These are phyloP conservation scores for Keithomyces neogunnii DNA, from an alignment of 2,329 filamentous ascomycete species.

Conservation along the genomic window DNA sequence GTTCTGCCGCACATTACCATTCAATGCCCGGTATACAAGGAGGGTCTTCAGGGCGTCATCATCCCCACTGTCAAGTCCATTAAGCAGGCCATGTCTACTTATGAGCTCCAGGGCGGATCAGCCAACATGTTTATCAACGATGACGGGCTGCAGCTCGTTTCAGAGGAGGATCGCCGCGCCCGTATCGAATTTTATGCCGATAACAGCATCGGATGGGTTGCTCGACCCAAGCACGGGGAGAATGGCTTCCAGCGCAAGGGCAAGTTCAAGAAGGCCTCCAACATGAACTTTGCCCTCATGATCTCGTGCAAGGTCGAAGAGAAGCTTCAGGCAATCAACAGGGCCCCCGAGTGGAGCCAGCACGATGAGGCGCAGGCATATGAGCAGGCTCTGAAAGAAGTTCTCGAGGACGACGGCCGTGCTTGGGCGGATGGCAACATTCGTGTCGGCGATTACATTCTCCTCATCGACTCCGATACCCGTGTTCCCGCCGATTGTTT, in stretches of 20 bases:
- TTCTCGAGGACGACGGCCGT: constrained; percentile 58
- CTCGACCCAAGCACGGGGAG: constrained; percentile 54
- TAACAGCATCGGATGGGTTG: constrained; percentile 62
- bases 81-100: constrained; percentile 69
- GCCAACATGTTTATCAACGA: constrained; percentile 73
- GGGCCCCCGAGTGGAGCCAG: constrained; percentile 56
- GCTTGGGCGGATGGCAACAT: constrained; percentile 82
- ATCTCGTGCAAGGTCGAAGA: constrained; percentile 64
- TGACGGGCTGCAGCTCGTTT: constrained; percentile 61
- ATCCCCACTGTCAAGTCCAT: constrained; percentile 68
- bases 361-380: constrained; percentile 61
- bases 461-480: constrained; percentile 69
- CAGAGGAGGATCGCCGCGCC: constrained; percentile 51
- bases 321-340: constrained; percentile 48
- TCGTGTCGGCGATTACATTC: constrained; percentile 74
- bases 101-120: constrained; percentile 69
- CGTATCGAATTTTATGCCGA: constrained; percentile 62
- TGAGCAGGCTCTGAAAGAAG: constrained; percentile 53
- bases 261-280: constrained; percentile 64
- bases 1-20: constrained; percentile 68
- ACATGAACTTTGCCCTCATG: constrained; percentile 65
- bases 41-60: constrained; percentile 68
- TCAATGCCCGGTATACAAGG: constrained; percentile 84
- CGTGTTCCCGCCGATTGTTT: constrained; percentile 71
- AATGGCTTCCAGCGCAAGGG: constrained; percentile 54